Percentiles rank a stretch among this genome's conserved stretches.
Evolutionary conservation across 495 filamentous ascomycete genomes (phyloP).

Genomic region (Neohortaea acidophila): DNA sequence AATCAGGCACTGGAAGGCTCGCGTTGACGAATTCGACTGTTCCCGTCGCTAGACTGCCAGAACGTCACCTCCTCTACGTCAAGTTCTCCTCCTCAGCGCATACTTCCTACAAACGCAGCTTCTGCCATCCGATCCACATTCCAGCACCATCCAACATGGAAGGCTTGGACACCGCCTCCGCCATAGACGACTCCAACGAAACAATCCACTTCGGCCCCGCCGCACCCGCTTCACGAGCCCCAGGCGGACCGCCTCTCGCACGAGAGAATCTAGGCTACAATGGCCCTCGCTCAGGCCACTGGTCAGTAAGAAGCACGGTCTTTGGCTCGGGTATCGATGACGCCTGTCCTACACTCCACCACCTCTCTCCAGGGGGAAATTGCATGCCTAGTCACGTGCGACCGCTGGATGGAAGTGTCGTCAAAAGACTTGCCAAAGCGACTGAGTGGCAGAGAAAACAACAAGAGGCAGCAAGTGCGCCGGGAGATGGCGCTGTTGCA

Average conservation of each 20-base stretch:
- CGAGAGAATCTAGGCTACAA: neutral
- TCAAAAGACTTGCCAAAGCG: slow-evolving; percentile 1
- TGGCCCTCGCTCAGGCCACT: slow-evolving; percentile 11
- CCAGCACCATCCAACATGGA: neutral
- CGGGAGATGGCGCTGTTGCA: neutral
- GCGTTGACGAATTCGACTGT: too few relatives aligned
- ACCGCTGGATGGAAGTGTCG: neutral
- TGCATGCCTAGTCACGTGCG: neutral
- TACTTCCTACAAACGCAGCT: neutral
- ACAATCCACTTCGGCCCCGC: neutral
- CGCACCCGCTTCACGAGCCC: neutral
- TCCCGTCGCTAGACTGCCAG: neutral
- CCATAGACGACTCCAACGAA: slow-evolving; percentile 13
- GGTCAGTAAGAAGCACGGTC: slow-evolving; percentile 3
- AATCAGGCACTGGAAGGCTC: too few relatives aligned
- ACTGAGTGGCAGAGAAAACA: neutral
- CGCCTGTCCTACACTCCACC: slow-evolving; percentile 4
- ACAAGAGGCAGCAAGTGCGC: neutral
- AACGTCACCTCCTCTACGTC: slow-evolving; percentile 1
- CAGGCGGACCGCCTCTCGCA: neutral
- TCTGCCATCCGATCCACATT: neutral
- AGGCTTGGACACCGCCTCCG: slow-evolving; percentile 7
- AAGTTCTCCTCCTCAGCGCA: too few relatives aligned
- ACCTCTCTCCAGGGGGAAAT: neutral
- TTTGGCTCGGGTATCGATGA: slow-evolving; percentile 13